Evolutionary conservation across 805 yeast species (phyloP), one percentile per base, ranked within the genome.

Genomic region (Zygosaccharomyces bailii): DNA sequence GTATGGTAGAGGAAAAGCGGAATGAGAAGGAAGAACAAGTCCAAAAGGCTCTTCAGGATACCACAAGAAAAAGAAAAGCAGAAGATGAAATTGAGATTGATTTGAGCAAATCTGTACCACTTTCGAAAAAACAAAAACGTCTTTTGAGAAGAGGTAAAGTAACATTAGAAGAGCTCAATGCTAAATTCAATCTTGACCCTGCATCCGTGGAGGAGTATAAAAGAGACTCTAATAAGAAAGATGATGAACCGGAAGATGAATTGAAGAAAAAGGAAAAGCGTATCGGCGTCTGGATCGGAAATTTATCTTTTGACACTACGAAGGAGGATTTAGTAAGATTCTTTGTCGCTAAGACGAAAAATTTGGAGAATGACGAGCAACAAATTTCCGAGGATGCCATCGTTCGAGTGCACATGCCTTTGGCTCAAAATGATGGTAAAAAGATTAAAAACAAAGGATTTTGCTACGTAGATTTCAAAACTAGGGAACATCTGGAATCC

Each of bases 271-370:
- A 57, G 17, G 60, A 61, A 18, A 67, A 62, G 34, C 78, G 74
- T 43, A 77, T 68, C 56, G 95, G 95, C 35, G 93, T 89, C 27
- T 93, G 99, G 99, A 78, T 93, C 37, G 99, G 99, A 34, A 93
- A 93, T 62, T 67, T 93, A 51, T 75, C 96, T 0, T 93, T 84
- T 57, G 93, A 86, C 42, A 87, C 96, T 4, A 73, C 82, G 0
- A 80, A 76, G 54, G 91, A 84, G 27, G 95, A 89, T 51, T 59
- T 93, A 25, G 69, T 70, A 10, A 73, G 80, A 43, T 88, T 84
- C 52, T 65, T 93, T 5, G 67, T 74, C 1, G 74, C 77, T 7
- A 86, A 83, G 59, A 77, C 91, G 0, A 57, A 68, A 11, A 68
- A 61, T 1, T 60, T 57, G 8, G 69, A 65, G 13, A 62, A 60